These are phyloP conservation scores for Camellia granthamiana DNA, from an alignment of 148 eudicot species.

Conservation along the genomic window DNA sequence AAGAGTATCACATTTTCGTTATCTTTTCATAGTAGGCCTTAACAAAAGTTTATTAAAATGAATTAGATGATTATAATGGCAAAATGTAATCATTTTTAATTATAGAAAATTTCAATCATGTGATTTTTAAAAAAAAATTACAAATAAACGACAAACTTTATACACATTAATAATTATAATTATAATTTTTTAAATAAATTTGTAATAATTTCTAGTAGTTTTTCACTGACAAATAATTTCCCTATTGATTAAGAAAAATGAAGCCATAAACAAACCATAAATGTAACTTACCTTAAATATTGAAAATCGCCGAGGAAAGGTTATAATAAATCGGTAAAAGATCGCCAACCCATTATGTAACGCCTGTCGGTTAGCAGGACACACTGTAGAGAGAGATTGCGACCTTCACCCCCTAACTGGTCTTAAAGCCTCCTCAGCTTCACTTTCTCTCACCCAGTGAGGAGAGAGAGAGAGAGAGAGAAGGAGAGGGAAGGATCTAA, in stretches of 20 bases:
- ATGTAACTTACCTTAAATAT: background rate
- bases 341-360: conserved; percentile 17
- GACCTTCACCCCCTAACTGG: background rate
- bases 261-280: too few species aligned
- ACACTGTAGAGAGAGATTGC: background rate
- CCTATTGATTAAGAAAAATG: background rate
- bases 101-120: too few species aligned
- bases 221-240: background rate
- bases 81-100: too few species aligned
- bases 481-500: conserved; percentile 34
- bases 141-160: too few species aligned
- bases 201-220: too few species aligned
- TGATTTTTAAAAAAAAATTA: too few species aligned
- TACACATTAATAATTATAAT: too few species aligned
- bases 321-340: conserved; percentile 16
- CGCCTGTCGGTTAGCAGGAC: background rate
- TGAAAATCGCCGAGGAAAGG: conserved; percentile 4
- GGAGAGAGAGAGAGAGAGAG: conserved; percentile 13
- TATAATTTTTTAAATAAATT: too few species aligned
- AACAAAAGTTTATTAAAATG: too few species aligned
- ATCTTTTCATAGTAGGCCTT: too few species aligned
- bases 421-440: background rate
- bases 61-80: too few species aligned
- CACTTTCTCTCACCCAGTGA: background rate
- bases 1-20: too few species aligned